Conservation (phyloP, 2,329 filamentous ascomycete species). For the Trichoderma sp. region DNA sequence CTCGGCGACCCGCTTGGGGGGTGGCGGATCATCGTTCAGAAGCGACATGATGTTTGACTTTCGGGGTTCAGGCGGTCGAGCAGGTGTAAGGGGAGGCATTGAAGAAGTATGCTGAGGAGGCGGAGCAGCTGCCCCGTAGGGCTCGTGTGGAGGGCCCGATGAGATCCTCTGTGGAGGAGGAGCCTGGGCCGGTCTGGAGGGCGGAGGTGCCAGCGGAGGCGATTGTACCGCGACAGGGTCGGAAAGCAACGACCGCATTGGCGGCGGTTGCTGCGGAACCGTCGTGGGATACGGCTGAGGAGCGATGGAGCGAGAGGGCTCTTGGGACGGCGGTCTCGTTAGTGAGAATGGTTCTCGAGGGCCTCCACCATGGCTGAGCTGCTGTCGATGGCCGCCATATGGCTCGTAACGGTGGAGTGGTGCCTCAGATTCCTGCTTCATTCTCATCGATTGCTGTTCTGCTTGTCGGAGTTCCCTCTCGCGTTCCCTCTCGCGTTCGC, state of each 20-base stretch:
- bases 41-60: constrained; percentile 64
- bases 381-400: constrained; percentile 38
- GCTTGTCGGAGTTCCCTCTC: constrained; percentile 32
- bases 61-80: constrained; percentile 46
- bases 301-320: constrained; percentile 41
- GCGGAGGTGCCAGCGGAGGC: constrained; percentile 38
- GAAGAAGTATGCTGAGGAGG: constrained; percentile 32
- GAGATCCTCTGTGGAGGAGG: constrained; percentile 38
- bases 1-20: constrained; percentile 52
- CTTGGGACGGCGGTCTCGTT: constrained; percentile 39
- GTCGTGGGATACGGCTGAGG: constrained; percentile 32
- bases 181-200: constrained; percentile 38
- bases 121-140: constrained; percentile 28
- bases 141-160: constrained; percentile 31
- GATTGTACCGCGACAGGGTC: constrained; percentile 39
- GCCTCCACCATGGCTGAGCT: constrained; percentile 37
- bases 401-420: constrained; percentile 44
- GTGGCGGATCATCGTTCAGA: constrained; percentile 56
- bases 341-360: constrained; percentile 42
- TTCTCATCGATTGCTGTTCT: constrained; percentile 33
- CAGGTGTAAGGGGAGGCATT: constrained; percentile 34
- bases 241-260: constrained; percentile 40
- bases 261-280: constrained; percentile 38
- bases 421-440: constrained; percentile 52
- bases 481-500: constrained; percentile 26